Evolutionary conservation across 1,284 basidiomycete genomes (phyloP).

Genomic region (Ustilago vetiveriae): DNA sequence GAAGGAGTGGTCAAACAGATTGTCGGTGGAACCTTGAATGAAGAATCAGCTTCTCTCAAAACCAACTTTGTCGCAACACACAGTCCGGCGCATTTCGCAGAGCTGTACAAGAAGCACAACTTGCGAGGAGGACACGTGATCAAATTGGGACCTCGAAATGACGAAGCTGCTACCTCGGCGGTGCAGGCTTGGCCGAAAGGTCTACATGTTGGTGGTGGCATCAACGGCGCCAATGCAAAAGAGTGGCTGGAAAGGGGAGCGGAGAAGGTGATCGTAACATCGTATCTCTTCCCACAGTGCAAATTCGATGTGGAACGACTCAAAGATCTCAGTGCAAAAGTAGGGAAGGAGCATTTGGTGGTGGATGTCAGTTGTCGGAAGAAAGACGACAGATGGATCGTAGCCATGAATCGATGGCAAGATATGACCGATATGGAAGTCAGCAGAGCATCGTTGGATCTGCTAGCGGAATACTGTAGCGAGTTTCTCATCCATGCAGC

Average conservation of each 20-base stretch:
- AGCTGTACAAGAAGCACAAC: slow-evolving; percentile 77
- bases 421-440: slow-evolving; percentile 94
- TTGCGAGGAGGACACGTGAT: slow-evolving; percentile 93
- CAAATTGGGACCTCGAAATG: slow-evolving; percentile 89
- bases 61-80: slow-evolving; percentile 93
- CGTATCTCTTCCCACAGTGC: slow-evolving; percentile 86
- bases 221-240: slow-evolving; percentile 80
- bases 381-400: slow-evolving; percentile 81
- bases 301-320: slow-evolving; percentile 82
- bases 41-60: slow-evolving; percentile 72
- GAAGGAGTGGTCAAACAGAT: slow-evolving; percentile 86
- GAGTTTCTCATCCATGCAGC: slow-evolving; percentile 97
- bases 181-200: slow-evolving; percentile 81
- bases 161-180: slow-evolving; percentile 83
- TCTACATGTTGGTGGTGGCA: slow-evolving; percentile 93
- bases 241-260: slow-evolving; percentile 90
- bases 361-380: slow-evolving; percentile 95
- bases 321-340: slow-evolving; percentile 73
- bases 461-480: slow-evolving; percentile 69
- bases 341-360: slow-evolving; percentile 88
- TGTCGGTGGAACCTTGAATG: slow-evolving; percentile 85
- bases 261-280: slow-evolving; percentile 96
- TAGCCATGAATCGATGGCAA: slow-evolving; percentile 99
- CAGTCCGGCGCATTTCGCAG: slow-evolving; percentile 81
- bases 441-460: slow-evolving; percentile 66